Percentiles rank a stretch among this genome's conserved stretches.
Conservation (phyloP, 306 rosid species). For the Geum urbanum region DNA sequence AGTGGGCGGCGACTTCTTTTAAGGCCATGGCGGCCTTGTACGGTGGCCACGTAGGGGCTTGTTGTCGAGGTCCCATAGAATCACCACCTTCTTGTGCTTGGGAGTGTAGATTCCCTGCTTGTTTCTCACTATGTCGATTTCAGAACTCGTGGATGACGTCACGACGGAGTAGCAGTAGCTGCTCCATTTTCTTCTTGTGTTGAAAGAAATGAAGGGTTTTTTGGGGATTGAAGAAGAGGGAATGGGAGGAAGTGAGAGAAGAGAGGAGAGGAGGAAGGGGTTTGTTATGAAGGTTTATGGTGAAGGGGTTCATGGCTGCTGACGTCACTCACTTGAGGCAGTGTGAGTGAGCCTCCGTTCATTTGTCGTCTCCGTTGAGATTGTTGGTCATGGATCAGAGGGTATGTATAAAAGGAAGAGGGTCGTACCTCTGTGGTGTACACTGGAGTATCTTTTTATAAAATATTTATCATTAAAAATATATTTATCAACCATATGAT, state of each 20-base stretch:
- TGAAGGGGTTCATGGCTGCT: slow-evolving; percentile 23
- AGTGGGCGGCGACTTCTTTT: slow-evolving; percentile 42
- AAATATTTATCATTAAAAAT: too few species aligned
- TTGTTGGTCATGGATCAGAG: background rate
- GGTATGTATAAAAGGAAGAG: too few species aligned
- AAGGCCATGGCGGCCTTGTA: slow-evolving; percentile 73
- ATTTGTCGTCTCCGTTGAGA: background rate
- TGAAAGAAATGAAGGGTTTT: slow-evolving; percentile 7
- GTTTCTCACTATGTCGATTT: slow-evolving; percentile 78
- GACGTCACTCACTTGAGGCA: background rate
- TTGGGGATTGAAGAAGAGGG: slow-evolving; percentile 18
- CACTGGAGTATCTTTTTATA: too few species aligned
- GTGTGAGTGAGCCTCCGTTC: background rate
- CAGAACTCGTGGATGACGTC: slow-evolving; percentile 31
- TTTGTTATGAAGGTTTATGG: slow-evolving; percentile 1
- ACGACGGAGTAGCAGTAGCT: background rate
- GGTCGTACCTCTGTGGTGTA: too few species aligned
- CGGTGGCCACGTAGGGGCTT: slow-evolving; percentile 83
- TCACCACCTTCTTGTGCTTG: slow-evolving; percentile 55
- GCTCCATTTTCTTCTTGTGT: background rate
- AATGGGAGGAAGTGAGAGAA: slow-evolving; percentile 25
- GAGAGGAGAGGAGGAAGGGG: slow-evolving; percentile 1
- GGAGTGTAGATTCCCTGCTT: slow-evolving; percentile 55
- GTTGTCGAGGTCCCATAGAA: slow-evolving; percentile 94
- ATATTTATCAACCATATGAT: too few species aligned